Percentiles rank a stretch among this genome's conserved stretches.
Evolutionary conservation across 441 rosid species (phyloP).

Genomic region (Viola pubescens): DNA sequence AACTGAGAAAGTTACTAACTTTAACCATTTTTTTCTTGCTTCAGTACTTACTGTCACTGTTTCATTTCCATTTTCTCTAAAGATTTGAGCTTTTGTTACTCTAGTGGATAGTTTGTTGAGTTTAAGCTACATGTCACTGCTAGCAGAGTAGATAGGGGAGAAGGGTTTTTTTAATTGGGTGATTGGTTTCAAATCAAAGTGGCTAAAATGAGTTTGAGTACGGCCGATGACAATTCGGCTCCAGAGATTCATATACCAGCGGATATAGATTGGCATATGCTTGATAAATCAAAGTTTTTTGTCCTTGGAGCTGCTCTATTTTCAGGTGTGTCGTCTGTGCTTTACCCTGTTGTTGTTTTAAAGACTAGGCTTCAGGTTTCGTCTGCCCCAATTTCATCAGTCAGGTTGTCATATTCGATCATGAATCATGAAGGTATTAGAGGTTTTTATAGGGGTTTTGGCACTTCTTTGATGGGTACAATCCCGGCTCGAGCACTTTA

Average conservation of each 20-base stretch:
- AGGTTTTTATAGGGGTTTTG: conserved; percentile 74
- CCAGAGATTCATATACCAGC: conserved; percentile 53
- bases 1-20: not conserved
- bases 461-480: conserved; percentile 76
- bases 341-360: conserved; percentile 68
- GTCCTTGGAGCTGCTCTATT: conserved; percentile 80
- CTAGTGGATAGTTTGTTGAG: not conserved
- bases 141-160: not conserved
- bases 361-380: conserved; percentile 83
- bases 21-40: not conserved
- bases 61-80: not conserved
- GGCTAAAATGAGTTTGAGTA: conserved; percentile 63
- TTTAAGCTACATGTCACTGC: too few species aligned
- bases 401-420: conserved; percentile 39
- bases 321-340: conserved; percentile 71
- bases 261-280: conserved; percentile 86
- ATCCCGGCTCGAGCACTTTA: conserved; percentile 81
- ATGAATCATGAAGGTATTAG: conserved; percentile 55
- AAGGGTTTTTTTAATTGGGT: not conserved
- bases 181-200: conserved; percentile 25
- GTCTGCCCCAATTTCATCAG: conserved; percentile 39
- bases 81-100: not conserved
- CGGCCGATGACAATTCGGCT: conserved; percentile 52
- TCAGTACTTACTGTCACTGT: not conserved
- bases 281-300: conserved; percentile 83